Percentiles rank a stretch among this genome's conserved stretches.
phyloP scores from a whole-genome alignment of 2,329 filamentous ascomycete genomes.

The Metarhizium anisopliae region DNA sequence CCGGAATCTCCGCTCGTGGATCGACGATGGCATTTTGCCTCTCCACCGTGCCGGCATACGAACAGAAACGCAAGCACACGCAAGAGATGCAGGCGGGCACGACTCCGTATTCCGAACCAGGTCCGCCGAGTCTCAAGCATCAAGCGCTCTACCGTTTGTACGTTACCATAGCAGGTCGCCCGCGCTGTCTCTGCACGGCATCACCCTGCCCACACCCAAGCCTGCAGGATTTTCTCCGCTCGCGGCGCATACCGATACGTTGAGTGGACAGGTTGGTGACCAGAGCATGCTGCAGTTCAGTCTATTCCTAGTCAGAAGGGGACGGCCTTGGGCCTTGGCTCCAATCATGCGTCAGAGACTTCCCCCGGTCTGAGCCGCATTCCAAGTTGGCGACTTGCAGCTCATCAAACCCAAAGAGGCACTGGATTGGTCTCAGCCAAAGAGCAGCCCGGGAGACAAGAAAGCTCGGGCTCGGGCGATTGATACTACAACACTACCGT shows the following conservation, averaged over 20 bases:
- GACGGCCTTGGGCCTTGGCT: not conserved
- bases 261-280: too few relatives aligned
- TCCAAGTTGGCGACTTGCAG: not conserved
- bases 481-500: not conserved
- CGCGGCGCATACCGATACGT: not conserved
- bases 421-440: not conserved
- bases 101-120: not conserved
- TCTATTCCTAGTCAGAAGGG: not conserved
- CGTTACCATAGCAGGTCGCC: not conserved
- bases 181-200: constrained; percentile 5
- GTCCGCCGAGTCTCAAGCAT: not conserved
- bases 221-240: not conserved
- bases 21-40: constrained; percentile 1
- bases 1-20: constrained; percentile 2
- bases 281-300: not conserved
- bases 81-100: too few relatives aligned
- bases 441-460: not conserved
- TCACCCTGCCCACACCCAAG: not conserved
- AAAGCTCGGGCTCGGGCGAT: not conserved
- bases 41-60: not conserved
- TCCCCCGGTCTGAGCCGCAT: not conserved
- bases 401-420: not conserved
- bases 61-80: not conserved
- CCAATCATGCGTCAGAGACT: not conserved
- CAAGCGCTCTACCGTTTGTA: not conserved